Base-by-base conservation (phyloP, 352 stramenopile species). In the Phytophthora pisi region DNA sequence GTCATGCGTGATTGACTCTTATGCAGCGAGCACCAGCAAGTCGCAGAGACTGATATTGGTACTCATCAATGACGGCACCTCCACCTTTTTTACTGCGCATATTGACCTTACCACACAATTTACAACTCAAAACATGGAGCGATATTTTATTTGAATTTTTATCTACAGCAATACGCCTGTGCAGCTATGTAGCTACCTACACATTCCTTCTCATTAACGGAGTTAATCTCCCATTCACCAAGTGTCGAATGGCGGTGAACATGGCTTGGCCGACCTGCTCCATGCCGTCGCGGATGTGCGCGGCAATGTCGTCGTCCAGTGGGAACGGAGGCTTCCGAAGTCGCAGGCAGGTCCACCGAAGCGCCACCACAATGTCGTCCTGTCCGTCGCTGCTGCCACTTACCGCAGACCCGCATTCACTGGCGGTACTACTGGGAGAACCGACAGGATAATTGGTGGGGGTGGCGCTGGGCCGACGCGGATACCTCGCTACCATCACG, bases 291-390 rank as follows among this genome's bases (percentile, higher is more conserved):
- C 66, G 66, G 26, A 73, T 73, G 43, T 73, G 53, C 4, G 47
- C 49, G 23, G 60, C 60, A 23, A 73, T 53, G 24, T 73, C 66
- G 9, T 68, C 66, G 28, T 73, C 66, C 49, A 73, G 53, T 16
- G 59, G 49, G 15, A 73, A 73, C 20, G 52, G 40, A 38, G 76
- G 72, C 51, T 77, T 65, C 2, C 68, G 68, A 57, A 82, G 66
- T 28, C 67, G 70, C 24, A 82, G 51, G 61, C 75, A 79, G 1
- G 73, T 74, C 76, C 72, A 82, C 4, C 71, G 65, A 5, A 46
- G 57, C 5, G 77, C 64, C 16, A 82, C 51, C 16, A 79, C 77
- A 4, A 75, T 51, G 11, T 72, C 61, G 0, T 70, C 47, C 40
- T 67, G 46, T 6, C 59, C 55, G 5, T 68, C 54, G 5, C 43